Evolutionary conservation across 2,329 filamentous ascomycete genomes (phyloP), one percentile per base, ranked within the genome.

Genomic region (Hysterium pulicare): DNA sequence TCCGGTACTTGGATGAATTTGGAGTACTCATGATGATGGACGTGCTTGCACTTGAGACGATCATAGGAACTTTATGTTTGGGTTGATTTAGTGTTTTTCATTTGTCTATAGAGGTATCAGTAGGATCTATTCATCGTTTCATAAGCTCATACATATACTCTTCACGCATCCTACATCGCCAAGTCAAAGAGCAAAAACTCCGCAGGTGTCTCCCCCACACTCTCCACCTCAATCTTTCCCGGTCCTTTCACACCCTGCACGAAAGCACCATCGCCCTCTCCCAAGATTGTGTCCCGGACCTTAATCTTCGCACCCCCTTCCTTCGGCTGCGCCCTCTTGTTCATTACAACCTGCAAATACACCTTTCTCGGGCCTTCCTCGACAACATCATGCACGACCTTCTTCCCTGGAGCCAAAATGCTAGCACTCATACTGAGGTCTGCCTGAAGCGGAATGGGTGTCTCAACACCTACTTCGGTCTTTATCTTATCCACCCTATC

Each of bases 401-500:
- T 76, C 58, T 74, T 74, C 21, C 77, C 75, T 0, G 86, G 82
- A 6, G 73, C 76, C 42, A 94, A 78, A 42, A 94, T 81, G 5
- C 82, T 83, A 0, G 88, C 88, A 26, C 79, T 82, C 87, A 94
- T 93, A 46, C 85, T 82, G 38, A 94, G 77, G 69, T 95, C 88
- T 9, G 88, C 85, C 61, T 94, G 86, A 42, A 94, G 84, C 6
- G 87, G 86, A 49, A 95, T 94, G 0, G 86, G 82, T 48, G 81
- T 75, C 9, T 37, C 26, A 13, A 28, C 24, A 7, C 13, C 50
- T 1, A 80, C 83, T 5, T 73, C 78, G 48, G 75, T 75, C 59
- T 91, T 86, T 54, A 85, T 76, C 1, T 87, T 86, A 3, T 74
- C 83, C 39, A 73, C 55, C 13, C 72, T 49, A 53, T 84, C 83